These are phyloP conservation scores for Eimeria acervulina DNA, from an alignment of 169 alveolate genomes.

Conservation along the genomic window DNA sequence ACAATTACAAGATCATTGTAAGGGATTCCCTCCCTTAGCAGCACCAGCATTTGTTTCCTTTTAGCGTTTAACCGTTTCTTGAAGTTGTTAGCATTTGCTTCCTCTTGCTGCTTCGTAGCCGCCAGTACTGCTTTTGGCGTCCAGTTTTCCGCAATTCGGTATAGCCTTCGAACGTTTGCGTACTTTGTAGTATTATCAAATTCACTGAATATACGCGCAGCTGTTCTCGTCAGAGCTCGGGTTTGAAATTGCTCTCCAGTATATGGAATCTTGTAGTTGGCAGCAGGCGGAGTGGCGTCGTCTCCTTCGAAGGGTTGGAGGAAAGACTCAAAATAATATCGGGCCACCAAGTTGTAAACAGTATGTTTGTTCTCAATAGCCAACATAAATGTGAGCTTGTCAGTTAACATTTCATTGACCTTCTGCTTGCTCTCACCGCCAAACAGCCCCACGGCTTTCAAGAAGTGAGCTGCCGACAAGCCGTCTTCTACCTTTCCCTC, in stretches of 20 bases:
- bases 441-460: background rate
- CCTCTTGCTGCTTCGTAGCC: background rate
- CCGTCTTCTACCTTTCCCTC: background rate
- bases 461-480: background rate
- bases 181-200: background rate
- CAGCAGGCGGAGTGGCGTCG: background rate
- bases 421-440: background rate
- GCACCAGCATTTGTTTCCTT: background rate
- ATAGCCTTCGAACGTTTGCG: background rate
- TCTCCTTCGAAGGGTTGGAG: background rate
- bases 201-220: background rate
- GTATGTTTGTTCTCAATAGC: background rate
- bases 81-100: background rate
- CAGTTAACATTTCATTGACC: background rate
- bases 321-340: background rate
- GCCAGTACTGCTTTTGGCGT: background rate
- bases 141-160: background rate
- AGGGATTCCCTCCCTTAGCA: background rate
- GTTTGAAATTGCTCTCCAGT: background rate
- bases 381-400: background rate
- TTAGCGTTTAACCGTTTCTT: background rate
- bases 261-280: background rate
- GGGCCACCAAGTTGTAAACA: background rate
- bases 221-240: background rate
- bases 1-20: background rate